Evolutionary conservation across 116 monocot species (phyloP).

Genomic region (Papilionanthe hybrid): DNA sequence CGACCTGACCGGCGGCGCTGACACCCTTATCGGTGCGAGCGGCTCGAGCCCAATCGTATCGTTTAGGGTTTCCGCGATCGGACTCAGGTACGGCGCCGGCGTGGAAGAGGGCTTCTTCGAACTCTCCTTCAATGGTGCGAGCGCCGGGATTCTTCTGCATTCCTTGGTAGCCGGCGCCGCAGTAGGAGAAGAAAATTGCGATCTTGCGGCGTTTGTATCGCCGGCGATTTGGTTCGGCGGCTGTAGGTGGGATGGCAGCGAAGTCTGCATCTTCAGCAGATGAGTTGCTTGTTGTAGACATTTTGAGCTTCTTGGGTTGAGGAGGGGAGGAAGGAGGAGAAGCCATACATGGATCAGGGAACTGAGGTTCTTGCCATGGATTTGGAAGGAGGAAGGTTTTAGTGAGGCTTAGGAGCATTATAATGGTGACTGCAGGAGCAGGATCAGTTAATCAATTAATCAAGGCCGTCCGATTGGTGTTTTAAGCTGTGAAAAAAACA

Average conservation of each 20-base stretch:
- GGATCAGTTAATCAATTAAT: neutral
- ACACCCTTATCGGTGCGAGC: constrained; percentile 98
- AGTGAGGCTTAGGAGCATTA: neutral
- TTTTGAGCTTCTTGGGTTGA: constrained; percentile 60
- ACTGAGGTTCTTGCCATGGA: neutral
- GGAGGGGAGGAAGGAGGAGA: constrained; percentile 44
- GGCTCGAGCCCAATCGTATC: constrained; percentile 90
- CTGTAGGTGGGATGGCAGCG: constrained; percentile 1
- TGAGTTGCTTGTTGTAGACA: constrained; percentile 39
- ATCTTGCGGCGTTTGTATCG: constrained; percentile 86
- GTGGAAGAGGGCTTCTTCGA: constrained; percentile 86
- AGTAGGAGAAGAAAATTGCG: constrained; percentile 82
- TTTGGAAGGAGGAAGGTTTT: neutral
- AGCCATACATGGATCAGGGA: constrained; percentile 29
- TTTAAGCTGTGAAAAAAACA: too few relatives aligned
- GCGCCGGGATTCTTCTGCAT: constrained; percentile 99
- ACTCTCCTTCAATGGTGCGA: constrained; percentile 88
- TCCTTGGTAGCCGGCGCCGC: constrained; percentile 90
- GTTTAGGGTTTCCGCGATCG: constrained; percentile 54
- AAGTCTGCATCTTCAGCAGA: constrained; percentile 26
- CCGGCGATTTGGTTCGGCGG: constrained; percentile 16
- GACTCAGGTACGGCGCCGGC: constrained; percentile 66
- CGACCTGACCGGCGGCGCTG: constrained; percentile 83
- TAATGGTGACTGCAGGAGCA: neutral
- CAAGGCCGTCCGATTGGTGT: neutral